A percentile compares a stretch with the other conserved stretches of the same genome.
These are phyloP conservation scores for Pyrenophora seminiperda DNA, from an alignment of 2,329 filamentous ascomycete species.

Conservation along the genomic window DNA sequence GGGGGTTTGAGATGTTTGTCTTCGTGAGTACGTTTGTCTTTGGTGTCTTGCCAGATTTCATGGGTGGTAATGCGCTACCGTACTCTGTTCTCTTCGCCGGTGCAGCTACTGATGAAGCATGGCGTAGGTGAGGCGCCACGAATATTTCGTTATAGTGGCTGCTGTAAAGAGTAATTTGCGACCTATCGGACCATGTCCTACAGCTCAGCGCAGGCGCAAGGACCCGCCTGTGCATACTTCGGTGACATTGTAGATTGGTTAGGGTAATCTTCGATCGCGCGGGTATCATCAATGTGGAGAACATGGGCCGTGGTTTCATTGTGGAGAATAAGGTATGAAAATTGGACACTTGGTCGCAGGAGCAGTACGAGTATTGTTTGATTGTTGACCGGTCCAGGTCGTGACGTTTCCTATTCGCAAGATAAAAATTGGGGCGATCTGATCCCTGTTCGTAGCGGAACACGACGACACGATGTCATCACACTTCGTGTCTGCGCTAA, in stretches of 20 bases:
- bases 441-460: constrained; percentile 19
- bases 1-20: neutral
- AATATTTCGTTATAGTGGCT: neutral
- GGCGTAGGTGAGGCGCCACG: neutral
- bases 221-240: constrained; percentile 9
- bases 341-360: neutral
- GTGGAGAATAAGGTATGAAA: neutral
- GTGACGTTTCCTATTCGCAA: constrained; percentile 27
- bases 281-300: constrained; percentile 7
- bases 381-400: neutral
- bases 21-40: constrained; percentile 10
- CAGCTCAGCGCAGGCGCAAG: constrained; percentile 13
- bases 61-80: constrained; percentile 5
- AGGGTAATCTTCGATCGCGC: constrained; percentile 2
- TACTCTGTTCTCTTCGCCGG: constrained; percentile 12
- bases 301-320: constrained; percentile 33
- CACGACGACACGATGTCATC: constrained; percentile 43
- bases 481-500: constrained; percentile 30
- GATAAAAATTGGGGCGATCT: constrained; percentile 9
- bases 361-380: neutral
- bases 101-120: constrained; percentile 14
- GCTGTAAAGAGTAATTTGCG: constrained; percentile 2
- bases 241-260: constrained; percentile 15
- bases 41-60: constrained; percentile 12
- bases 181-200: constrained; percentile 12